phyloP scores from a whole-genome alignment of 1,139 yeast species.

The Candida gigantensis region DNA sequence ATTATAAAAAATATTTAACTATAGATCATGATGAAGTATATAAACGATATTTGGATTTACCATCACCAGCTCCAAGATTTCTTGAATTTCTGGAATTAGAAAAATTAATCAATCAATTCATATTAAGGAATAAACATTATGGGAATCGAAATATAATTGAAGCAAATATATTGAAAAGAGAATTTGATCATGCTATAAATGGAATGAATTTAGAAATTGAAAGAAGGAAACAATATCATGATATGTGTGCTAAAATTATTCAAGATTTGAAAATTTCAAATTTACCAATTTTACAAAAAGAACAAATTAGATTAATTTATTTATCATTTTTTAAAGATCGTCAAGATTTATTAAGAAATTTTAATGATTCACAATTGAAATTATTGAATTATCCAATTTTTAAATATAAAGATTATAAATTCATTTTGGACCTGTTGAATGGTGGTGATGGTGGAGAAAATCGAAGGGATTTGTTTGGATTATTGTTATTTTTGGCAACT shows the following conservation, averaged over 20 bases:
- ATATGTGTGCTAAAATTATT: constrained; percentile 25
- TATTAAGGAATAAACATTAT: constrained; percentile 13
- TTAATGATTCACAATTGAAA: constrained; percentile 12
- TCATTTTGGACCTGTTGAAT: constrained; percentile 15
- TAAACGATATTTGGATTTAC: constrained; percentile 35
- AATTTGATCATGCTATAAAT: not conserved
- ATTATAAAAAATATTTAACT: constrained; percentile 17
- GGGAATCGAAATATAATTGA: constrained; percentile 5
- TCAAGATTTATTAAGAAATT: constrained; percentile 16
- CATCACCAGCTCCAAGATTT: constrained; percentile 35
- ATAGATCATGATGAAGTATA: constrained; percentile 31
- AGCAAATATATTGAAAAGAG: constrained; percentile 4
- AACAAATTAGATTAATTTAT: constrained; percentile 32
- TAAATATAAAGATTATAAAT: constrained; percentile 21
- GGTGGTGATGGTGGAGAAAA: constrained; percentile 7
- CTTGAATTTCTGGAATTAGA: constrained; percentile 39
- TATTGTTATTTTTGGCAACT: constrained; percentile 27
- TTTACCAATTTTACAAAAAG: constrained; percentile 31
- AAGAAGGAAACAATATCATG: constrained; percentile 21
- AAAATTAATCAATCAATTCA: constrained; percentile 31
- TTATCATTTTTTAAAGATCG: constrained; percentile 35
- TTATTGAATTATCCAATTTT: constrained; percentile 20
- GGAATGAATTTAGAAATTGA: constrained; percentile 5
- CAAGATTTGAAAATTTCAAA: constrained; percentile 27
- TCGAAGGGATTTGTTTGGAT: constrained; percentile 9